Evolutionary conservation across 495 filamentous ascomycete genomes (phyloP).

Genomic region (Clavariopsis aquatica): DNA sequence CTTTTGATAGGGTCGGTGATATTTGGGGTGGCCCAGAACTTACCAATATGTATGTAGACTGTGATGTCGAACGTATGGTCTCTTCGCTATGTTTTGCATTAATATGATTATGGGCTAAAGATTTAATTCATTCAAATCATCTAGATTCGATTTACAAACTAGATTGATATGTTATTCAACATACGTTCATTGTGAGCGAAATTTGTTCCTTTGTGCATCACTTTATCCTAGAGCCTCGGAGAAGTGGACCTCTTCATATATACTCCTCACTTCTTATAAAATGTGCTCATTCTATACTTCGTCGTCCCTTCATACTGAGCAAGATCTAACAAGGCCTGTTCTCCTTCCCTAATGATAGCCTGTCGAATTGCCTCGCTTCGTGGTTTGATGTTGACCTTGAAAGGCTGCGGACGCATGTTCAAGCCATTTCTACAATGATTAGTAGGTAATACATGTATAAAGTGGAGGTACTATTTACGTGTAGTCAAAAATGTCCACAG

Average conservation of each 20-base stretch:
- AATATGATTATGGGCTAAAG: too few species aligned
- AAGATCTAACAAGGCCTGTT: conserved; percentile 55
- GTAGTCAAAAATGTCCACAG: conserved; percentile 51
- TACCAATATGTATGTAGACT: too few species aligned
- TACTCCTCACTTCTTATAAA: conserved; percentile 18
- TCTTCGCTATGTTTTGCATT: too few species aligned
- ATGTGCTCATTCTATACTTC: conserved; percentile 53
- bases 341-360: conserved; percentile 58
- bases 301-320: conserved; percentile 60
- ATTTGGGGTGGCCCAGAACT: too few species aligned
- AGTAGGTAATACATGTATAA: background rate
- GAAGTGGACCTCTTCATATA: background rate
- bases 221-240: too few species aligned
- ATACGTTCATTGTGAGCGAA: too few species aligned
- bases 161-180: too few species aligned
- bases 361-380: conserved; percentile 52
- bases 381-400: conserved; percentile 46
- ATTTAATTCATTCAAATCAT: too few species aligned
- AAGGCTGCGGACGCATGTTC: conserved; percentile 47
- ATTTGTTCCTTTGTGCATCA: too few species aligned
- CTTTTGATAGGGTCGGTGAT: too few species aligned
- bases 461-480: conserved; percentile 42
- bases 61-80: too few species aligned
- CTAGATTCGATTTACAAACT: too few species aligned
- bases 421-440: conserved; percentile 43